Base-by-base conservation (phyloP, 768 basidiomycete species). In the Inosperma sp. region DNA sequence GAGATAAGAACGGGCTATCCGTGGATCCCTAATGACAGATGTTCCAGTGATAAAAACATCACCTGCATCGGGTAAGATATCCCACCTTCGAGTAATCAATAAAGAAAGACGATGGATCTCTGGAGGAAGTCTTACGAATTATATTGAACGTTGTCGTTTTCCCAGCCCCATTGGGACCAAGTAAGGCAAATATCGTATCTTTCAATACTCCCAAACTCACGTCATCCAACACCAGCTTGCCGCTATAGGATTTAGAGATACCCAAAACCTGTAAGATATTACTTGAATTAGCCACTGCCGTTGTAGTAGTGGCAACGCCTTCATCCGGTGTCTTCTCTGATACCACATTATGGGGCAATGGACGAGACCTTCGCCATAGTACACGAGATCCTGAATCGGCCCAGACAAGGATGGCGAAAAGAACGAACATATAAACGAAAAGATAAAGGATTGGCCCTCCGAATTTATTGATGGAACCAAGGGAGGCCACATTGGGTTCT, bases 161-260 rank as follows among this genome's bases (percentile, higher is more conserved):
- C 0, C 88, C 88, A 7, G 87, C 88, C 6, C 88, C 88, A 56
- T 90, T 91, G 1, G 88, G 88, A 2, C 88, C 88, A 13, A 91
- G 72, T 54, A 90, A 65, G 4, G 83, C 86, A 56, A 88, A 86
- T 14, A 86, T 41, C 3, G 81, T 83, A 39, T 86, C 76, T 33
- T 66, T 68, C 1, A 78, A 66, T 22, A 88, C 82, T 0, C 81
- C 82, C 57, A 89, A 79, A 54, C 78, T 83, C 31, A 90, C 83
- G 56, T 86, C 76, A 57, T 90, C 82, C 0, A 91, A 86, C 0
- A 84, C 88, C 22, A 69, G 74, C 34, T 77, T 75, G 12, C 65
- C 63, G 8, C 68, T 68, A 52, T 79, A 91, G 1, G 77, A 63
- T 64, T 88, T 90, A 8, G 79, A 77, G 14, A 89, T 71, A 44